Conservation (phyloP, 176 grass and related monocot species). For the Typha latifolia region DNA sequence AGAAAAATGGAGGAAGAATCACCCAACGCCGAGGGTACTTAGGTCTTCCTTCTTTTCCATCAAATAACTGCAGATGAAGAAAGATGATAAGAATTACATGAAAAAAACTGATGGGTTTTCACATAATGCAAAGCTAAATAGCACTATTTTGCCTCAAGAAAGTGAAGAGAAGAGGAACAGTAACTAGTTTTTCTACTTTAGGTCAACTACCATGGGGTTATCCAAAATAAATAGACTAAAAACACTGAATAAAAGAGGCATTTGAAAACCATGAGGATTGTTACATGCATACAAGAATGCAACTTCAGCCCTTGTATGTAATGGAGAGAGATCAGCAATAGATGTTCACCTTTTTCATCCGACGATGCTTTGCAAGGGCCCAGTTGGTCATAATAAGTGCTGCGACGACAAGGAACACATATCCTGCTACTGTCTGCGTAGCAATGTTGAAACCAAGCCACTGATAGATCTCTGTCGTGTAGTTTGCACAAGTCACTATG, state of each 20-base stretch:
- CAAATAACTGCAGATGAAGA: slow-evolving; percentile 61
- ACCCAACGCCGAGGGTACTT: slow-evolving; percentile 90
- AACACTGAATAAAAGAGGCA: too few species aligned
- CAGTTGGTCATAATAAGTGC: slow-evolving; percentile 84
- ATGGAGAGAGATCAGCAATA: not conserved
- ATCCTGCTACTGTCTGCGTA: slow-evolving; percentile 75
- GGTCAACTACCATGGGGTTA: too few species aligned
- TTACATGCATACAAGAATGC: too few species aligned
- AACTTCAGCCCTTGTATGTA: not conserved
- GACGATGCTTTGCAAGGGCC: slow-evolving; percentile 75
- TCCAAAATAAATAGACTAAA: too few species aligned
- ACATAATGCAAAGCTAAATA: too few species aligned
- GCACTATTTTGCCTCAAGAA: too few species aligned
- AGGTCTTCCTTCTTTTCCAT: slow-evolving; percentile 68
- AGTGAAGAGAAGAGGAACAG: too few species aligned
- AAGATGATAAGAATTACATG: not conserved
- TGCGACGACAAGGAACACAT: slow-evolving; percentile 62
- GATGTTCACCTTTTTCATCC: slow-evolving; percentile 58
- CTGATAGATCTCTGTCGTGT: slow-evolving; percentile 96
- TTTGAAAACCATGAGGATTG: too few species aligned
- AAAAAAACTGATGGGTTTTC: too few species aligned
- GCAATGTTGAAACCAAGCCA: slow-evolving; percentile 90
- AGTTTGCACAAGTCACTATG: slow-evolving; percentile 87
- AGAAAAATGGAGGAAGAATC: slow-evolving; percentile 87
- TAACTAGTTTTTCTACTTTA: too few species aligned